Percentiles rank a stretch among this genome's conserved stretches.
Evolutionary conservation across 805 yeast genomes (phyloP).

Genomic region (Metschnikowia orientalis): DNA sequence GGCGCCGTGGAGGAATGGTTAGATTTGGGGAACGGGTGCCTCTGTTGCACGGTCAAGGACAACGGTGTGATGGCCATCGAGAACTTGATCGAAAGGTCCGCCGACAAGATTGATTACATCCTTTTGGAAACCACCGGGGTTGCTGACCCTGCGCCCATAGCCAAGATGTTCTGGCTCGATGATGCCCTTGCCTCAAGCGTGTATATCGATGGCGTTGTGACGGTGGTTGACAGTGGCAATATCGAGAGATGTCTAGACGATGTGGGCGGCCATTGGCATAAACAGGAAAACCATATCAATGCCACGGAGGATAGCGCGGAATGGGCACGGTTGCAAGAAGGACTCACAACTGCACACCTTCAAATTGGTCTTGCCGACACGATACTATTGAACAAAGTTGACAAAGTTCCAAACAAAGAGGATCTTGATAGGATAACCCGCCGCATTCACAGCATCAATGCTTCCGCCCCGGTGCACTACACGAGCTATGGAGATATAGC

Average conservation of each 20-base stretch:
- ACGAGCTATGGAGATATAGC: constrained; percentile 74
- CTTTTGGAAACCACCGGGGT: constrained; percentile 91
- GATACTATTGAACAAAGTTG: constrained; percentile 74
- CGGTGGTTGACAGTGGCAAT: constrained; percentile 76
- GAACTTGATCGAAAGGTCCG: constrained; percentile 66
- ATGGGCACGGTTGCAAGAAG: constrained; percentile 35
- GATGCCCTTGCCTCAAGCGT: constrained; percentile 80
- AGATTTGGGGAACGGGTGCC: constrained; percentile 93
- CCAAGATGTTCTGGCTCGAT: constrained; percentile 96
- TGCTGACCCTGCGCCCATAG: constrained; percentile 97
- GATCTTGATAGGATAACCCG: constrained; percentile 30
- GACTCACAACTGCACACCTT: constrained; percentile 75
- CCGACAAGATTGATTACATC: constrained; percentile 81
- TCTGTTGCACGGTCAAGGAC: constrained; percentile 94
- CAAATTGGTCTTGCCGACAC: constrained; percentile 91
- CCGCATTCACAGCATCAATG: constrained; percentile 55
- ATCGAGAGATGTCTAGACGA: constrained; percentile 66
- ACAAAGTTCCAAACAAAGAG: constrained; percentile 32
- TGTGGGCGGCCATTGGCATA: constrained; percentile 67
- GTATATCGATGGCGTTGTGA: constrained; percentile 85
- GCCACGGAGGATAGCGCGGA: constrained; percentile 26
- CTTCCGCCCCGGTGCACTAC: constrained; percentile 59
- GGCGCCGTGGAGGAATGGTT: constrained; percentile 83
- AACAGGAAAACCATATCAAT: constrained; percentile 29
- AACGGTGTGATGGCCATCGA: constrained; percentile 94